phyloP scores from a whole-genome alignment of 305 asterid genomes.

The Monarda citriodora region DNA sequence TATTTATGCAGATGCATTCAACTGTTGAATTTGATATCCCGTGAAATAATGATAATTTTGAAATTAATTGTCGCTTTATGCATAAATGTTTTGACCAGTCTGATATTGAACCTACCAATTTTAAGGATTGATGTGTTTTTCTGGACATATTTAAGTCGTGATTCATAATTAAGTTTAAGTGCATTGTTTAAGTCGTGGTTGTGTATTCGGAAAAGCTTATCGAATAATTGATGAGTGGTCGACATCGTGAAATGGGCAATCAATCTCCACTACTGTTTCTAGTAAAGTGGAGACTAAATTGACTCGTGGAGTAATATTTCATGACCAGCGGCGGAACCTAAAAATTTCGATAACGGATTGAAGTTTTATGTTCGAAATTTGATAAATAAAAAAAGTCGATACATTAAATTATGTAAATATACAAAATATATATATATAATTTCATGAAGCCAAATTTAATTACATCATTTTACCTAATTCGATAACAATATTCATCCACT shows the following conservation, averaged over 20 bases:
- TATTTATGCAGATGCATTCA: neutral
- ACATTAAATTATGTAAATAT: no score
- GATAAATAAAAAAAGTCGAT: no score
- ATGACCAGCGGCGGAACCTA: neutral
- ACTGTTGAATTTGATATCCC: neutral
- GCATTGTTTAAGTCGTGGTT: neutral
- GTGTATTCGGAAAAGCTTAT: neutral
- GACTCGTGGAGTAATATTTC: neutral
- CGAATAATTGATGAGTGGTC: slow-evolving; percentile 19
- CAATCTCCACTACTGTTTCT: slow-evolving; percentile 1
- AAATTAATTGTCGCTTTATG: neutral
- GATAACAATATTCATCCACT: no score
- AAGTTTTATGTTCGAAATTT: no score
- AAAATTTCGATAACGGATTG: no score
- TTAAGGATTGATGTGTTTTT: neutral
- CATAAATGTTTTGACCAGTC: neutral
- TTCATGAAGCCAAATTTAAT: no score
- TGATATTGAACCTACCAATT: neutral
- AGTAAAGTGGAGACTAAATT: slow-evolving; percentile 11
- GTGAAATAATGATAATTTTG: neutral
- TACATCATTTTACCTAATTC: no score
- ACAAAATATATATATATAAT: no score
- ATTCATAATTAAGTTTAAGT: neutral
- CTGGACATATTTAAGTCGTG: neutral
- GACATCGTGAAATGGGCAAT: slow-evolving; percentile 15